These are phyloP conservation scores for Solanum pinnatisectum DNA, from an alignment of 257 asterid species.

Conservation along the genomic window DNA sequence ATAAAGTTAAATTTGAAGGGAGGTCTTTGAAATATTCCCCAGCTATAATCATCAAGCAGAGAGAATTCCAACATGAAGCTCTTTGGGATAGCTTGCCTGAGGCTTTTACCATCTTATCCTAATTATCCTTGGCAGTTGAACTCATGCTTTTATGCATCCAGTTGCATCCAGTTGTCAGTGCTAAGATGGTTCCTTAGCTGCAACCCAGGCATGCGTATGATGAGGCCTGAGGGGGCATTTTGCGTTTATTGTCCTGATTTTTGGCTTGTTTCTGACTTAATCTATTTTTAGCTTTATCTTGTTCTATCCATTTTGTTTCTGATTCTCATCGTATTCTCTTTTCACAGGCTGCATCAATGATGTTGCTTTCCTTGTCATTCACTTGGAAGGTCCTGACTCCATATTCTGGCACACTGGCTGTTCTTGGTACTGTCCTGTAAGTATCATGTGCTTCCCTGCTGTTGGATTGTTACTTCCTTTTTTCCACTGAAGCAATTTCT, in stretches of 20 bases:
- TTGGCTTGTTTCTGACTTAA: neutral
- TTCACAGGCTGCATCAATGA: constrained; percentile 80
- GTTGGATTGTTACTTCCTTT: neutral
- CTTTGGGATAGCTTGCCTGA: neutral
- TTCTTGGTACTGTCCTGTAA: constrained; percentile 82
- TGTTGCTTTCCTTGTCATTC: constrained; percentile 72
- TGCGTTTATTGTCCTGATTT: neutral
- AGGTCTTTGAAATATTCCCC: neutral
- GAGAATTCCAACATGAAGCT: neutral
- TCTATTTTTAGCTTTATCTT: neutral
- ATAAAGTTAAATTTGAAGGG: neutral
- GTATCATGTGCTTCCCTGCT: constrained; percentile 15
- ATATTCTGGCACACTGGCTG: constrained; percentile 74
- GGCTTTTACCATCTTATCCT: neutral
- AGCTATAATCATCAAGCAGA: neutral
- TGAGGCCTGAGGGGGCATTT: neutral
- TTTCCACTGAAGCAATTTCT: neutral
- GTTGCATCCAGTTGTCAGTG: neutral
- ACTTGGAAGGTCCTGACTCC: constrained; percentile 80
- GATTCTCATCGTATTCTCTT: neutral
- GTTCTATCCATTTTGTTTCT: neutral
- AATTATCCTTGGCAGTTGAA: neutral
- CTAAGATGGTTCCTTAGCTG: neutral
- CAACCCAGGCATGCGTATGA: neutral
- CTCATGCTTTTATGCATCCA: neutral